Evolutionary conservation across 345 rosid genomes (phyloP), one percentile per base, ranked within the genome.

Genomic region (Euphorbia pulcherrima): DNA sequence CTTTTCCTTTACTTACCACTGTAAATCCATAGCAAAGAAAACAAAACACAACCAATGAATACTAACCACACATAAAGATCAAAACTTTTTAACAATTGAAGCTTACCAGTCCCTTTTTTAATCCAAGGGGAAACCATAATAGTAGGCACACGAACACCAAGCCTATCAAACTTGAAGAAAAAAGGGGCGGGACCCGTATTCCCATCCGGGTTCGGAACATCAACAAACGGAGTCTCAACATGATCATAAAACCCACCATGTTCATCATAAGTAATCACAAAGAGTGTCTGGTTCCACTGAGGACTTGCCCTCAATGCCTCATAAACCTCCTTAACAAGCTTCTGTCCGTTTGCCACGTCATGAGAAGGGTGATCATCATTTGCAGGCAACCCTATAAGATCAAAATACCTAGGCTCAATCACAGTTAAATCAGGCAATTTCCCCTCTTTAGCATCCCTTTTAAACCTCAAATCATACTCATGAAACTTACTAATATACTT

Each of bases 121-220:
- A 93, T 88, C 98, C 98, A 90, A 67, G 97, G 97, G 33, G 98
- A 91, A 63, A 89, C 84, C 97, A 92, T 89, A 28, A 92, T 86
- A 13, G 97, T 89, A 0, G 97, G 96, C 48, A 89, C 93, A 9
- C 97, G 92, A 65, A 90, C 98, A 13, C 97, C 98, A 37, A 93
- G 85, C 76, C 97, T 84, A 62, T 93, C 96, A 33, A 93, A 93
- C 81, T 88, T 90, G 84, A 93, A 90, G 81, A 90, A 88, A 68
- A 61, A 86, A 61, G 98, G 98, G 14, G 96, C 84, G 68, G 98
- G 97, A 30, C 97, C 98, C 12, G 86, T 85, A 75, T 86, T 93
- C 12, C 96, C 97, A 83, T 90, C 98, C 0, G 98, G 98, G 62
- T 69, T 90, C 0, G 98, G 98, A 55, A 93, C 82, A 78, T 83